Evolutionary conservation across 2,329 filamentous ascomycete genomes (phyloP).

Genomic region (Magnaporthiopsis poae): DNA sequence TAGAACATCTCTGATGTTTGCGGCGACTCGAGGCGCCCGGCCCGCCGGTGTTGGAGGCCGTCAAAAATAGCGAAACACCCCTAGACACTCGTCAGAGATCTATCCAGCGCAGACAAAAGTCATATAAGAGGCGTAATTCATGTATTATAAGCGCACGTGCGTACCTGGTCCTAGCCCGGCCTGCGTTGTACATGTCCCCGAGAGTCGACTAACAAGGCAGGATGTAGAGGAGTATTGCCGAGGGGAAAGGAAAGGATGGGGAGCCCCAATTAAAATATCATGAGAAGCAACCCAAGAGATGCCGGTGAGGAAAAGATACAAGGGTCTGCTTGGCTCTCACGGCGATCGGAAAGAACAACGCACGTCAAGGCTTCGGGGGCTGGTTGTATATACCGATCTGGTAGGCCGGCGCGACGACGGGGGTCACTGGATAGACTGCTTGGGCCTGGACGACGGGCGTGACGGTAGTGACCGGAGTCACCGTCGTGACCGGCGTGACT

Average conservation of each 20-base stretch:
- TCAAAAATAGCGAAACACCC: not conserved
- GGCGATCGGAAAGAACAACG: not conserved
- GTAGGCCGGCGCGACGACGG: slow-evolving; percentile 3
- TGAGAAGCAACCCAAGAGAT: not conserved
- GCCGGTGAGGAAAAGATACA: too few species aligned
- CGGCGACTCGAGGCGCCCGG: too few species aligned
- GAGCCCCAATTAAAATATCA: too few species aligned
- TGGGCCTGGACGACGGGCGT: not conserved
- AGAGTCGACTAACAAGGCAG: too few species aligned
- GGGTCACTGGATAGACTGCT: not conserved
- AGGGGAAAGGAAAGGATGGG: too few species aligned
- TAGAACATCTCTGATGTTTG: too few species aligned
- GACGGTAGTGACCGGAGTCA: not conserved
- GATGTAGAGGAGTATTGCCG: too few species aligned
- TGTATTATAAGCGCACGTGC: too few species aligned
- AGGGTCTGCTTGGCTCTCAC: not conserved
- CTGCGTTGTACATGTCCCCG: not conserved
- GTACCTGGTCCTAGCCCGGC: too few species aligned
- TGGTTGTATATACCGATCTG: not conserved
- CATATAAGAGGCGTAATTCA: too few species aligned
- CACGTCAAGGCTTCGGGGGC: not conserved
- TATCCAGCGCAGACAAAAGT: too few species aligned
- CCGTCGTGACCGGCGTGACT: not conserved
- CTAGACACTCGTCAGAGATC: not conserved
- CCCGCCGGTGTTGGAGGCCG: too few species aligned